Evolutionary conservation across 2,329 filamentous ascomycete species (phyloP).

Genomic region (Diaporthe destruens): DNA sequence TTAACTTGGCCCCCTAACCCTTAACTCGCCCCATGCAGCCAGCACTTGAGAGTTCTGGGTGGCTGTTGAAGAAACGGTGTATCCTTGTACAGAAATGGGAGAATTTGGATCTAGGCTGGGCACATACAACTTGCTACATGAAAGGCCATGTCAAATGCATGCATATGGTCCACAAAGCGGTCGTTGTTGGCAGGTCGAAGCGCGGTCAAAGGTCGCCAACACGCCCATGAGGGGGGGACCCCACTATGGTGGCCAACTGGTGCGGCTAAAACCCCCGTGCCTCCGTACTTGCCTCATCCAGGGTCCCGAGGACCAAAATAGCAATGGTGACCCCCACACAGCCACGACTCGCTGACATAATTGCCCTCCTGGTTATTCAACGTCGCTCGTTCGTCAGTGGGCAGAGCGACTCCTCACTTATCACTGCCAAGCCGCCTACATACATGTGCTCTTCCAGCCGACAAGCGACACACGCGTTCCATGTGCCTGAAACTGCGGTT

Average conservation of each 20-base stretch:
- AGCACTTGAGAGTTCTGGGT: background rate
- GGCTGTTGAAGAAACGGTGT: background rate
- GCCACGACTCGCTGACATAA: conserved; percentile 9
- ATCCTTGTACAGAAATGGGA: background rate
- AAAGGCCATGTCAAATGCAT: background rate
- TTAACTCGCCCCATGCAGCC: background rate
- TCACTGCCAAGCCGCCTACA: background rate
- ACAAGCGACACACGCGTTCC: too few species aligned
- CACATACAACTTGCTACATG: background rate
- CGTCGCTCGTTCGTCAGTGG: background rate
- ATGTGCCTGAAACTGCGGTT: too few species aligned
- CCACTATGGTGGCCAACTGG: conserved; percentile 8
- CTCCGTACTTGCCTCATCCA: background rate
- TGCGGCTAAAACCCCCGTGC: conserved; percentile 7
- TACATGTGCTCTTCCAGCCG: too few species aligned
- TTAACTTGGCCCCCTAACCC: conserved; percentile 13
- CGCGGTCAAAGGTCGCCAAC: conserved; percentile 16
- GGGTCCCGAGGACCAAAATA: conserved; percentile 20
- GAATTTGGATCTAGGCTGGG: background rate
- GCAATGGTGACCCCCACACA: background rate
- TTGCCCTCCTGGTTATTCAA: background rate
- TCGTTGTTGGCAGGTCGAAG: background rate
- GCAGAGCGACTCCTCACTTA: background rate
- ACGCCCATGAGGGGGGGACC: background rate
- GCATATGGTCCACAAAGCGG: background rate